Percentiles rank a stretch among this genome's conserved stretches.
These are phyloP conservation scores for Boletales sp. DNA, from an alignment of 768 basidiomycete species.

Conservation along the genomic window DNA sequence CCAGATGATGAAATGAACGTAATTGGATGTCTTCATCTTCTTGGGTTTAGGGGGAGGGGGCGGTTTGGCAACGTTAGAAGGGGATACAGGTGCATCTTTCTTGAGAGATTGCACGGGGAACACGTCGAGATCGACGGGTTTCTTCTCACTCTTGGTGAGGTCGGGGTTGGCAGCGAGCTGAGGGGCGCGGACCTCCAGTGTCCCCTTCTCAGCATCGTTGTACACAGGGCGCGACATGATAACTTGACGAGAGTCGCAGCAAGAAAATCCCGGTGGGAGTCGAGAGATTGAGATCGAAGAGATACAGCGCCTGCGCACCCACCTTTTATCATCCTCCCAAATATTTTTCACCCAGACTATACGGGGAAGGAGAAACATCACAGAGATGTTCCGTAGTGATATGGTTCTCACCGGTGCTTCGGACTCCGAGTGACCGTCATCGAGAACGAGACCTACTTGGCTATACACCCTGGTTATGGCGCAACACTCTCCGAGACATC, in stretches of 20 bases:
- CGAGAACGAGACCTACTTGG: neutral
- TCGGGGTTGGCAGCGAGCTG: slow-evolving; percentile 25
- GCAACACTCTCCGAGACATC: slow-evolving; percentile 5
- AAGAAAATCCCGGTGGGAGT: slow-evolving; percentile 11
- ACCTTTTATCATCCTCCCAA: slow-evolving; percentile 22
- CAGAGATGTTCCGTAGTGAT: slow-evolving; percentile 11
- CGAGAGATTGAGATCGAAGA: neutral
- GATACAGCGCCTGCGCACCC: neutral
- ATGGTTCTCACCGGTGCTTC: slow-evolving; percentile 7
- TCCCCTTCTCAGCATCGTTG: slow-evolving; percentile 59
- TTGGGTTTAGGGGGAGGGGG: slow-evolving; percentile 36
- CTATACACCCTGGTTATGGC: neutral
- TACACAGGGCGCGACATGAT: slow-evolving; percentile 45
- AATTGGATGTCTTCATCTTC: slow-evolving; percentile 57
- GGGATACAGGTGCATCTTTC: slow-evolving; percentile 38
- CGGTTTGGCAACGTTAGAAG: slow-evolving; percentile 34
- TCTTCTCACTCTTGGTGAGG: slow-evolving; percentile 39
- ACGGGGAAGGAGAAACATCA: slow-evolving; percentile 13
- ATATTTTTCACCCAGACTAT: slow-evolving; percentile 1
- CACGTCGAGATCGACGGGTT: slow-evolving; percentile 27
- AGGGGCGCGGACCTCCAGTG: slow-evolving; percentile 41
- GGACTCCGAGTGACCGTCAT: slow-evolving; percentile 13
- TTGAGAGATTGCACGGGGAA: slow-evolving; percentile 36
- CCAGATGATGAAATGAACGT: slow-evolving; percentile 65
- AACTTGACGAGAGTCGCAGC: slow-evolving; percentile 2